Base-by-base conservation (phyloP, 2,329 filamentous ascomycete genomes). In the Cercospora sojina region DNA sequence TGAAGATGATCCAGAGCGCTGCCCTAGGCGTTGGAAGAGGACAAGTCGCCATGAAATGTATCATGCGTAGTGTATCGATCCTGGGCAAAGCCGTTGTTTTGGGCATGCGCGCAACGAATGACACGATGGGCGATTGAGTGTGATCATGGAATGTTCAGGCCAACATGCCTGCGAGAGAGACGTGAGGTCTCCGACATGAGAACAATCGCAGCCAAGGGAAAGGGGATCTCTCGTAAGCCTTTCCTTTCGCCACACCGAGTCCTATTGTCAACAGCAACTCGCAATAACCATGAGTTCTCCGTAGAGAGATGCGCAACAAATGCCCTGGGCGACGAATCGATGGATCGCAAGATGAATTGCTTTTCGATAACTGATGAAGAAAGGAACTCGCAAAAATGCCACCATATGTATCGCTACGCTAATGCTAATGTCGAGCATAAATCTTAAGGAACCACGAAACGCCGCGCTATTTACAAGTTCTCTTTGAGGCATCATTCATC, bases 391-490 rank as follows among this genome's bases (percentile, higher is more conserved):
- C 23, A 53, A 13, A n/a, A 53, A 25, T n/a, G 23, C 47, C 47
- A 53, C 47, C 47, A 27, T 12, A 13, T 53, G 23, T 53, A 53
- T 53, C 47, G 47, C 47, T 53, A 53, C 53, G 31, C 53, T 57
- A 57, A 57, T 57, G 53, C 53, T 35, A 57, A n/a, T 57, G 53
- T 35, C 27, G 18, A 57, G 53, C 53, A 57, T 32, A 9, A 57
- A 32, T 29, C 31, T 35, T 32, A 27, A n/a, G 27, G 12, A 13
- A 32, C 27, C 31, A 35, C n/a, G 53, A 57, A 57, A 57, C 53
- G 53, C 53, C 53, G 18, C 31, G 53, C 53, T 57, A 57, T 57
- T 35, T 57, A 57, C 53, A 57, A 23, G 35, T n/a, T 32, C 53
- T 57, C 53, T 35, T 31, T 18, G 53, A n/a, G 31, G 53, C 31